Evolutionary conservation across 495 filamentous ascomycete species (phyloP).

Genomic region (Aspergillus bertholletiae): DNA sequence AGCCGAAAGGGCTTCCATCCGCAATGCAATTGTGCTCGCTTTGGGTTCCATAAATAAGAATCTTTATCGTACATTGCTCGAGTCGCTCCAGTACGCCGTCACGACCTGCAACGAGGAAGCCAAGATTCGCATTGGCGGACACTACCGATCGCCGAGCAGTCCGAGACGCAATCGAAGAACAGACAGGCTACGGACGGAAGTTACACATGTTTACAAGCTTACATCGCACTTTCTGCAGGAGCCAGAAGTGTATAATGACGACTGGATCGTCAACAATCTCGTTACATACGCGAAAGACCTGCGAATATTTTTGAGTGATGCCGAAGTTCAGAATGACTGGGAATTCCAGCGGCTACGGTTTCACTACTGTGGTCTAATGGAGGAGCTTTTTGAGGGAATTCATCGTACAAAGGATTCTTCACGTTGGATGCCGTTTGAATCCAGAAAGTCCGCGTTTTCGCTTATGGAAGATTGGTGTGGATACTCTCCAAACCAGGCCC

Average conservation of each 20-base stretch:
- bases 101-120: slow-evolving; percentile 79
- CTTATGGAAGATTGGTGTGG: slow-evolving; percentile 99
- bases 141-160: slow-evolving; percentile 74
- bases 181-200: slow-evolving; percentile 84
- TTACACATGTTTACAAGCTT: slow-evolving; percentile 91
- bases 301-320: slow-evolving; percentile 88
- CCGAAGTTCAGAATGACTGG: slow-evolving; percentile 93
- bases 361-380: slow-evolving; percentile 91
- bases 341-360: slow-evolving; percentile 88
- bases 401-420: slow-evolving; percentile 82
- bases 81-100: slow-evolving; percentile 84
- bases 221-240: slow-evolving; percentile 87
- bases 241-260: slow-evolving; percentile 75
- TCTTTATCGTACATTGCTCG: slow-evolving; percentile 88
- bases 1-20: slow-evolving; percentile 67
- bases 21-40: slow-evolving; percentile 87
- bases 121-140: slow-evolving; percentile 71
- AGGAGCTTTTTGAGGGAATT: slow-evolving; percentile 87
- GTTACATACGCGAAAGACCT: slow-evolving; percentile 87
- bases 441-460: slow-evolving; percentile 86
- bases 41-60: slow-evolving; percentile 93
- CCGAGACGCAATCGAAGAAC: slow-evolving; percentile 73
- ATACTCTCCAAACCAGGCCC: slow-evolving; percentile 84
- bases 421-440: slow-evolving; percentile 94
- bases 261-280: slow-evolving; percentile 90